Conservation (phyloP, 1,284 basidiomycete species). For the Marasmius oreades region DNA sequence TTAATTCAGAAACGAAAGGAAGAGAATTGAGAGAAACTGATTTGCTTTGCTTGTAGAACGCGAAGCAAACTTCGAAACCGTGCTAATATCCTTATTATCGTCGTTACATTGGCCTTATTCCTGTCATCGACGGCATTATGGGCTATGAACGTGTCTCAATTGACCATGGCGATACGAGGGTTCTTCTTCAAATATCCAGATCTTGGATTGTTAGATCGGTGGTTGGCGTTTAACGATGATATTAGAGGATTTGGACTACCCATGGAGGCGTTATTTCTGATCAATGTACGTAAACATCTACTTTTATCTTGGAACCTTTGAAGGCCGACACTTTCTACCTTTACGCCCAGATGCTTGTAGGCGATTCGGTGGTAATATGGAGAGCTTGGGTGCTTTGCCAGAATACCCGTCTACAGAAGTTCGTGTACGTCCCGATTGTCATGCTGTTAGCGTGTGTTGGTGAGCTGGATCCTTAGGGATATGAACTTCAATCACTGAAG, state of each 20-base stretch:
- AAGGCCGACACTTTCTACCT: not conserved
- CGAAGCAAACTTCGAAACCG: not conserved
- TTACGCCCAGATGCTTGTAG: slow-evolving; percentile 7
- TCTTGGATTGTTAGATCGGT: not conserved
- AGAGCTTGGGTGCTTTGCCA: slow-evolving; percentile 6
- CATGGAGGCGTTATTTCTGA: slow-evolving; percentile 1
- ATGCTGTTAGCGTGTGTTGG: not conserved
- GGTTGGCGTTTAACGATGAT: not conserved
- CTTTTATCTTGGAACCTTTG: not conserved
- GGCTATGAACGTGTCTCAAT: slow-evolving; percentile 5
- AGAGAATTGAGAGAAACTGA: not conserved
- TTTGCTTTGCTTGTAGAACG: not conserved
- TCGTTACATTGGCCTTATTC: slow-evolving; percentile 3
- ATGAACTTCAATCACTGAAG: no score
- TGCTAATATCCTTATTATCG: not conserved
- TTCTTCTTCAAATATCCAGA: not conserved
- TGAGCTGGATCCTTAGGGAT: no score
- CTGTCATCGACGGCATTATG: slow-evolving; percentile 5
- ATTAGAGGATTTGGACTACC: not conserved
- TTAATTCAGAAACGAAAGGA: no score
- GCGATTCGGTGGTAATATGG: slow-evolving; percentile 11
- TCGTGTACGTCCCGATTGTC: not conserved
- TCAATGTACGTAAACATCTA: not conserved
- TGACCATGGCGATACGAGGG: not conserved
- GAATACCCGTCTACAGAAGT: not conserved